These are phyloP conservation scores for Flaveria bidentis DNA, from an alignment of 129 eudicot genomes.

Conservation along the genomic window DNA sequence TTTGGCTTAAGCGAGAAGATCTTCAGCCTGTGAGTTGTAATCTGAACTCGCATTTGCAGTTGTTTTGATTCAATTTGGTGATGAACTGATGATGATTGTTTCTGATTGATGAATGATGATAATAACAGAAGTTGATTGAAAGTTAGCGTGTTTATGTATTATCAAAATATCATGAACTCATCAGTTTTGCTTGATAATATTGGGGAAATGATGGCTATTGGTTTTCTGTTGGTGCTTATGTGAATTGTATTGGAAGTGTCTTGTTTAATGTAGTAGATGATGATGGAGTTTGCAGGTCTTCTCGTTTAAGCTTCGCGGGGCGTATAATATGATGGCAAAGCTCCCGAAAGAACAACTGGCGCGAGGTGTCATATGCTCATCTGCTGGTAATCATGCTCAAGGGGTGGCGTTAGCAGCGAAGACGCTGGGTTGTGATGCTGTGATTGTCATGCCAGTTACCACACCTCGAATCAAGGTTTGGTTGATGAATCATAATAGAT, in stretches of 20 bases:
- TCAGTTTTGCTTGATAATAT: too few relatives aligned
- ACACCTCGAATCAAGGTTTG: conserved; percentile 87
- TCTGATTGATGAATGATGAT: too few relatives aligned
- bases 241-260: too few relatives aligned
- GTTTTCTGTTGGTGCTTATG: too few relatives aligned
- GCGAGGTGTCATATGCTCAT: conserved; percentile 81
- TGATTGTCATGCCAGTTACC: conserved; percentile 89
- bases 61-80: conserved; percentile 1
- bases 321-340: conserved; percentile 95
- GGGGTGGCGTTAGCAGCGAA: conserved; percentile 85
- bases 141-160: too few relatives aligned
- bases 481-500: neutral
- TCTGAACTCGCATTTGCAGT: neutral
- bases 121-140: too few relatives aligned
- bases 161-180: too few relatives aligned
- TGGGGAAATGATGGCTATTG: neutral
- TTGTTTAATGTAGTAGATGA: neutral
- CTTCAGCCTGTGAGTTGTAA: conserved; percentile 57
- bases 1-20: conserved; percentile 85
- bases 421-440: conserved; percentile 71
- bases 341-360: conserved; percentile 69
- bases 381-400: conserved; percentile 94
- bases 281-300: conserved; percentile 54
- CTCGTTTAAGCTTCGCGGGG: conserved; percentile 89
- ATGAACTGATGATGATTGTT: neutral